These are phyloP conservation scores for Maudiozyma saulgeensis DNA, from an alignment of 805 yeast species.

Conservation along the genomic window DNA sequence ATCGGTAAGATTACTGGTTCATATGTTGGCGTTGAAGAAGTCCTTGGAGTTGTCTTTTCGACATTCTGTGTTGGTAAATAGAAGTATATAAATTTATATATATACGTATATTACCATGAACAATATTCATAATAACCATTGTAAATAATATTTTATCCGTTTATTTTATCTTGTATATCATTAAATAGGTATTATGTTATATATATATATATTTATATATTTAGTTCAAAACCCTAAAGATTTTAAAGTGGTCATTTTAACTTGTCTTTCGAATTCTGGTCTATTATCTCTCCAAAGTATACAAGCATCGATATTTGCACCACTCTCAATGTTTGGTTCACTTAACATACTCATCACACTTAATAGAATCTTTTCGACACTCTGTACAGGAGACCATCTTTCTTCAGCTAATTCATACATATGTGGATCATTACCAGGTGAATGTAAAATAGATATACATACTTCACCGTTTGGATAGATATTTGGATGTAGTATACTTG, in stretches of 20 bases:
- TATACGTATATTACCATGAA: background rate
- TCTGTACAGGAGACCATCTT: conserved; percentile 96
- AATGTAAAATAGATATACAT: conserved; percentile 87
- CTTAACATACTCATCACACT: conserved; percentile 95
- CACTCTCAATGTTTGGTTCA: conserved; percentile 92
- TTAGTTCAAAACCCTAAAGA: conserved; percentile 52
- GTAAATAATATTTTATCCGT: no score
- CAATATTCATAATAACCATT: no score
- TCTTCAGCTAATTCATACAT: conserved; percentile 93
- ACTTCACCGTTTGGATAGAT: conserved; percentile 91
- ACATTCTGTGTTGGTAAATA: conserved; percentile 91
- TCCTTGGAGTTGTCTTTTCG: conserved; percentile 82
- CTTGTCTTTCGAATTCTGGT: conserved; percentile 53
- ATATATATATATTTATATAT: background rate
- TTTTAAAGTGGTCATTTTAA: conserved; percentile 56
- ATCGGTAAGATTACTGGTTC: conserved; percentile 91
- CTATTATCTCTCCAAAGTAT: conserved; percentile 88
- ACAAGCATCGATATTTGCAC: conserved; percentile 75
- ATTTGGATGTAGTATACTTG: conserved; percentile 87
- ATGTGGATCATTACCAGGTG: conserved; percentile 96
- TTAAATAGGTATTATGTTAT: background rate
- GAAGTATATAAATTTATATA: background rate
- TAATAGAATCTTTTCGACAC: conserved; percentile 89
- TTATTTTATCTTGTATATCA: background rate
- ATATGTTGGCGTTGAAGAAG: conserved; percentile 80